Evolutionary conservation across 345 rosid species (phyloP).

Genomic region (Sonneratia caseolaris): DNA sequence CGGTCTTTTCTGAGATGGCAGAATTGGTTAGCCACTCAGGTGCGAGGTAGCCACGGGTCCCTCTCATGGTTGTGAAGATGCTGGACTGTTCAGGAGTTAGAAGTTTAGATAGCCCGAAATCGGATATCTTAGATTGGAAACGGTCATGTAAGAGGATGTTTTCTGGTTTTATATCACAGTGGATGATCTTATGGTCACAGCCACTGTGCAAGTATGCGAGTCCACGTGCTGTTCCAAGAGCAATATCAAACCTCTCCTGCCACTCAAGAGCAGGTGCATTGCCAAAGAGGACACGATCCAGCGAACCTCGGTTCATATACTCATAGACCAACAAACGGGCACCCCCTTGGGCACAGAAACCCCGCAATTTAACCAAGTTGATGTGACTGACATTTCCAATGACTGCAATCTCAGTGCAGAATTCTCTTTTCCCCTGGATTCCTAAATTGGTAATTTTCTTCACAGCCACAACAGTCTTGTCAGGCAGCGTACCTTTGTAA

Average conservation of each 20-base stretch:
- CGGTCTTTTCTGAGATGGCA: conserved; percentile 69
- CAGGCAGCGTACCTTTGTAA: conserved; percentile 43
- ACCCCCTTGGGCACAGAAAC: conserved; percentile 63
- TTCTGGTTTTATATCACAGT: conserved; percentile 67
- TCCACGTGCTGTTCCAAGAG: conserved; percentile 70
- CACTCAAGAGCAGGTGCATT: conserved; percentile 51
- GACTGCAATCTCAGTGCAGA: conserved; percentile 65
- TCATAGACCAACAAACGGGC: conserved; percentile 61
- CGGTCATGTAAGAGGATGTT: conserved; percentile 59
- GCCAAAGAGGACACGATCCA: conserved; percentile 48
- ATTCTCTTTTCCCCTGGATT: conserved; percentile 57
- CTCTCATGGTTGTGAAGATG: conserved; percentile 70
- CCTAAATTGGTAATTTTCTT: conserved; percentile 59
- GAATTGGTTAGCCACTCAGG: conserved; percentile 79
- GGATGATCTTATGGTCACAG: conserved; percentile 64
- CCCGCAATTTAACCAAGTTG: conserved; percentile 65
- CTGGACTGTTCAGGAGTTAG: conserved; percentile 53
- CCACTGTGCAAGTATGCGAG: conserved; percentile 66
- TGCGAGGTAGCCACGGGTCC: conserved; percentile 79
- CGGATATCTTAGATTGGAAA: conserved; percentile 60
- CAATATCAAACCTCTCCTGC: conserved; percentile 69
- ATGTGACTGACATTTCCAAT: conserved; percentile 73
- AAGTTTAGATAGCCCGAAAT: conserved; percentile 70
- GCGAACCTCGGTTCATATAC: conserved; percentile 60
- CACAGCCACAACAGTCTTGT: conserved; percentile 47